Percentiles rank a stretch among this genome's conserved stretches.
Evolutionary conservation across 2,329 filamentous ascomycete species (phyloP).

Genomic region (Orbilia javanica): DNA sequence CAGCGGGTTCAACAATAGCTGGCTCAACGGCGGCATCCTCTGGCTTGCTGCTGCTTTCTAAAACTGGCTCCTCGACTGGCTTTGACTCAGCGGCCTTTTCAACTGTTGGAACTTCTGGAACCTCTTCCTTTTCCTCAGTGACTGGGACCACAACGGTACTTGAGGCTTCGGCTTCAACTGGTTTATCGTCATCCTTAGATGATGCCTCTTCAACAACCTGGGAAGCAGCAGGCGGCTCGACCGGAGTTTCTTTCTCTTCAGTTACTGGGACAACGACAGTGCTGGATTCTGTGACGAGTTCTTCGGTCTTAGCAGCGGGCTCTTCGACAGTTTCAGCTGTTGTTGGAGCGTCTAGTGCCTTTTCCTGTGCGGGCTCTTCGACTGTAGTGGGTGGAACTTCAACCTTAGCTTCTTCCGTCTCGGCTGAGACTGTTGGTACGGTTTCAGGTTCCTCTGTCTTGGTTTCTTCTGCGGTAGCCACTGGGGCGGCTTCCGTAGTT

Average conservation of each 20-base stretch:
- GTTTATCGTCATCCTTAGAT: conserved; percentile 12
- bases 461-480: background rate
- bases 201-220: conserved; percentile 14
- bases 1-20: conserved; percentile 15
- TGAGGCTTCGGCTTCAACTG: background rate
- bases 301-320: background rate
- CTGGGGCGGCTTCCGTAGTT: background rate
- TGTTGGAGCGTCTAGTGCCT: background rate
- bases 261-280: background rate
- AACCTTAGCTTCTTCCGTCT: background rate
- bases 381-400: background rate
- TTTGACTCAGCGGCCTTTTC: conserved; percentile 32
- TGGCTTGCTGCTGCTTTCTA: conserved; percentile 25
- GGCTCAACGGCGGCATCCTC: conserved; percentile 7
- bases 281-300: background rate
- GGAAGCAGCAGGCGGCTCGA: background rate
- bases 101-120: conserved; percentile 4
- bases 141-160: background rate
- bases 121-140: conserved; percentile 27
- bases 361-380: conserved; percentile 11
- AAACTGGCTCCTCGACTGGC: conserved; percentile 30
- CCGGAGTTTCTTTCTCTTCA: conserved; percentile 1
- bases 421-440: background rate
- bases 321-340: conserved; percentile 15
- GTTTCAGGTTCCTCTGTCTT: conserved; percentile 8